phyloP scores from a whole-genome alignment of 768 basidiomycete species.

The Lactifluus volemus region DNA sequence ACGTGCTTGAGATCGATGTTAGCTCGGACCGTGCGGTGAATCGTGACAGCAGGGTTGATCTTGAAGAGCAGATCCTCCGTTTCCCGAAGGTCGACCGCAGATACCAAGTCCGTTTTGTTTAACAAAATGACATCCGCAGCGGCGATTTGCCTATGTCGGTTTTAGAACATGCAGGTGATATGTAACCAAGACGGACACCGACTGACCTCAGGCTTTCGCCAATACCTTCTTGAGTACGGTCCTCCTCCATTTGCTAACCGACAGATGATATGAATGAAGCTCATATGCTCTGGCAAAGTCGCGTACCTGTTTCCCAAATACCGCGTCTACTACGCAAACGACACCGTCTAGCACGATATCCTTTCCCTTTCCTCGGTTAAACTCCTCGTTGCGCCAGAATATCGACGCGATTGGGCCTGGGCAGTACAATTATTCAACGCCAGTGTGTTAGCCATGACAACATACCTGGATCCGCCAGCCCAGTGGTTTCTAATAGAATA shows the following conservation, averaged over 20 bases:
- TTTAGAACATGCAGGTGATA: background rate
- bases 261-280: background rate
- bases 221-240: constrained; percentile 50
- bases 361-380: constrained; percentile 51
- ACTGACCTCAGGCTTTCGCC: constrained; percentile 76
- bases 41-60: constrained; percentile 72
- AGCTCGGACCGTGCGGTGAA: constrained; percentile 63
- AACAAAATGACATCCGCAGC: constrained; percentile 85
- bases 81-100: constrained; percentile 33
- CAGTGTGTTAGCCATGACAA: background rate
- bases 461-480: constrained; percentile 88
- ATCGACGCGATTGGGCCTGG: constrained; percentile 78
- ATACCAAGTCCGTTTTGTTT: constrained; percentile 82
- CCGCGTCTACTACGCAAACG: constrained; percentile 85
- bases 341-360: constrained; percentile 82
- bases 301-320: constrained; percentile 57
- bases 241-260: constrained; percentile 78
- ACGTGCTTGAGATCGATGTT: constrained; percentile 68
- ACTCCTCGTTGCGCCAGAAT: constrained; percentile 86
- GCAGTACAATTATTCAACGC: background rate
- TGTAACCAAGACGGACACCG: background rate
- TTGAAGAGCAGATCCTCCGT: constrained; percentile 56
- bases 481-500: constrained; percentile 92
- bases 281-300: too few species aligned
- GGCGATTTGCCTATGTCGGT: constrained; percentile 72